Evolutionary conservation across 768 basidiomycete genomes (phyloP), one percentile per base, ranked within the genome.

Genomic region (Phlebiopsis flavidoalba): DNA sequence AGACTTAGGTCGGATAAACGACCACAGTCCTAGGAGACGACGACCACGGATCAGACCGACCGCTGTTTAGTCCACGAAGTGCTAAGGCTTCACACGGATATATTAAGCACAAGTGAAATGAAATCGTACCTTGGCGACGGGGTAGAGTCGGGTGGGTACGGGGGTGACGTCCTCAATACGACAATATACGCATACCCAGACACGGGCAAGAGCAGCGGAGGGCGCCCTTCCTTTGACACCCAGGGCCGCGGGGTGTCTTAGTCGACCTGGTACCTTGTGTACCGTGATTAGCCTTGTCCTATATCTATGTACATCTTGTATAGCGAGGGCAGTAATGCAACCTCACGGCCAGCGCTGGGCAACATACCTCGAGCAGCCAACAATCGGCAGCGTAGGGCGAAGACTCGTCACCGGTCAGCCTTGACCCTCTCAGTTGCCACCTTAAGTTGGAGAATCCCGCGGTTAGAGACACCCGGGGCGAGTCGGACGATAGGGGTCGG

Each of bases 401-500:
- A 46, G 95, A 98, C 80, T 99, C 97, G 80, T 99, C 97, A 78
- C 97, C n/a, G 91, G 78, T 99, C 97, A 12, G 96, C 97, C 83
- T 98, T 99, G 79, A 99, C 97, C 82, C 98, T 98, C 97, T 98
- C 97, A 98, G n/a, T n/a, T 98, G 63, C 97, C 97, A 75, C 93
- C 93, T 91, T 58, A 26, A 19, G 19, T 17, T 12, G 12, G 40
- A 17, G 40, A 10, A 43, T 26, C 2, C 11, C 56, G 57, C 10
- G n/a, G 46, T 47, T 5, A 35, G 26, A 24, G 8, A 33, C 3
- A 3, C 26, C 26, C 19, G 15, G 37, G 62, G n/a, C n/a, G 36
- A 36, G 58, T 48, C n/a, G 35, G 12, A 17, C 52, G 14, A 17
- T n/a, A 12, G 14, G 37, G 37, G n/a, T 15, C 55, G 36, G 33